Evolutionary conservation across 2,329 filamentous ascomycete species (phyloP), one percentile per base, ranked within the genome.

Genomic region (Penicillium sp.): DNA sequence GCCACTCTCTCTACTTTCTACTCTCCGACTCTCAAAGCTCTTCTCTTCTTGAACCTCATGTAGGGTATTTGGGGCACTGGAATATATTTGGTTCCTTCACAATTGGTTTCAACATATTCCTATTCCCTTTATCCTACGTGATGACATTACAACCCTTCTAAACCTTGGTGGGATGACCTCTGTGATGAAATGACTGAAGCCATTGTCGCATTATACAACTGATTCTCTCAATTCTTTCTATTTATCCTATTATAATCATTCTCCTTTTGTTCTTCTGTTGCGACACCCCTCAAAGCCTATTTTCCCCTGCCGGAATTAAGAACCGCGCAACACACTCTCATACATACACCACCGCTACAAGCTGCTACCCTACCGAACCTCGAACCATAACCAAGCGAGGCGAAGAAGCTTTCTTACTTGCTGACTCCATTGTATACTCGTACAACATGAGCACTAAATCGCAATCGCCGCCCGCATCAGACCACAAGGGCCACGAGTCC

Each of bases 401-500:
- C 20, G 14, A 42, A 47, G 2, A n/a, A 7, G 13, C 31, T 34
- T 38, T 13, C 14, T 10, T 9, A 5, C 20, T 26, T 2, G 14
- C 20, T 57, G 49, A 49, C 11, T 14, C 2, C 2, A 35, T 6
- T 7, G 4, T 26, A 52, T 46, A 35, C 8, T 18, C 31, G 53
- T 53, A 32, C 47, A 57, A 7, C 20, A 62, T 62, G 60, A 56
- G 43, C 43, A 16, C 48, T 8, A 56, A 55, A 22, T 50, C 54
- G 24, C 50, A 44, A 31, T 39, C 43, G 48, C 53, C 53, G 14
- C 40, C 59, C 11, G 49, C 37, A 14, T 47, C 61, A 37, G 64
- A 65, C 20, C 58, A 61, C 42, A 55, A 32, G 11, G 46, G 54
- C 6, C 56, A 57, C 46, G 55, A 53, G 26, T 56, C 58, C 14